Percentiles rank a stretch among this genome's conserved stretches.
Evolutionary conservation across 148 eudicot genomes (phyloP).

Genomic region (Diospyros kaki): DNA sequence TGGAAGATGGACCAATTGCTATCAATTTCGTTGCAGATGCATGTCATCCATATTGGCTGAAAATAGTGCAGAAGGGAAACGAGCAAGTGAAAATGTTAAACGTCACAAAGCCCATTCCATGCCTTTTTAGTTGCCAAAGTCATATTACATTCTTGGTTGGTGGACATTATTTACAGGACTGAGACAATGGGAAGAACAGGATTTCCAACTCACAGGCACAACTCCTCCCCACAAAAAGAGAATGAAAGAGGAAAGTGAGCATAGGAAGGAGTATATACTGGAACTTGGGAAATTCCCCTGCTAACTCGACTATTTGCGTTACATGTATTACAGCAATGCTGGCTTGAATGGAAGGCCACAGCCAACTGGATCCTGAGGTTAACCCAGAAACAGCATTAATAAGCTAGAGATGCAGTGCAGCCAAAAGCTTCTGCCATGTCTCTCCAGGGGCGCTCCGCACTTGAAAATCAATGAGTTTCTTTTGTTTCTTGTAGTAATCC

Average conservation of each 20-base stretch:
- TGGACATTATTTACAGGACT: background rate
- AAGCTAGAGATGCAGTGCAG: constrained; percentile 68
- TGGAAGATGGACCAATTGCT: no score
- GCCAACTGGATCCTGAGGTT: background rate
- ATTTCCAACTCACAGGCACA: background rate
- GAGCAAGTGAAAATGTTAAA: no score
- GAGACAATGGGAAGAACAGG: background rate
- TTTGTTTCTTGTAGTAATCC: constrained; percentile 71
- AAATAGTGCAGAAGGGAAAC: no score
- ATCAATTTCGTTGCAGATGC: no score
- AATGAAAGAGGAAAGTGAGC: background rate
- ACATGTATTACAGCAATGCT: constrained; percentile 5
- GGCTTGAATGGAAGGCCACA: background rate
- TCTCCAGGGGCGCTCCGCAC: constrained; percentile 63
- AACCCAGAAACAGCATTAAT: constrained; percentile 29
- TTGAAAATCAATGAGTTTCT: constrained; percentile 64
- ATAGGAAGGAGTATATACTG: no score
- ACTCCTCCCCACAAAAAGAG: background rate
- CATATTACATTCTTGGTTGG: background rate
- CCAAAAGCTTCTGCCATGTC: constrained; percentile 71
- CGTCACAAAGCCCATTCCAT: background rate
- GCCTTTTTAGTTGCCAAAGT: background rate
- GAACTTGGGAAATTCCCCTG: background rate
- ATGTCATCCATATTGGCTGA: no score
- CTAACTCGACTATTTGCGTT: background rate